Evolutionary conservation across 495 filamentous ascomycete genomes (phyloP), one percentile per base, ranked within the genome.

Genomic region (Penicillium daleae): DNA sequence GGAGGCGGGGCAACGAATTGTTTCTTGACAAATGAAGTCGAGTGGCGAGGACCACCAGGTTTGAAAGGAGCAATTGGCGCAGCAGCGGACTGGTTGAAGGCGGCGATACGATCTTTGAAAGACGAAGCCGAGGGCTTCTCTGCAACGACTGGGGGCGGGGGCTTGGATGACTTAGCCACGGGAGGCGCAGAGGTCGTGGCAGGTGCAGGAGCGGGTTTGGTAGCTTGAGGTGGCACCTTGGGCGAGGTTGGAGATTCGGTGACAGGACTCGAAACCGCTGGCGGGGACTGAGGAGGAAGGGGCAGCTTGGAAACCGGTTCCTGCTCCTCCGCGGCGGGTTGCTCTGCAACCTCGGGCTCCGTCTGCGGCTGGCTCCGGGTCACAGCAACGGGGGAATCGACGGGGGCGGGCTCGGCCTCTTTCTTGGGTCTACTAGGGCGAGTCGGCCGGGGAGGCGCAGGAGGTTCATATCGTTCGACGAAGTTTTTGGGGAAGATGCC

Each of bases 401-500:
- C 72, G 44, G 77, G 61, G 35, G 74, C 77, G 31, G 79, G 74
- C 52, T 81, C 80, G 40, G 80, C 61, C 62, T 96, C 92, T 74
- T 87, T 93, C 81, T 90, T 97, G 53, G 86, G 82, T 46, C 91
- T 88, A 22, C 78, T 79, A 4, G 82, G 78, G 60, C 95, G 86
- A 19, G 86, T 80, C 48, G 95, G 95, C 44, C 95, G 87, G 33
- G 93, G 92, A 58, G 95, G 95, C 61, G 92, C 89, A 62, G 89
- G 90, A 26, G 96, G 95, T 65, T 97, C 92, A 73, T 91, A 96
- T 72, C 89, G 88, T 75, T 99, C 94, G 56, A 99, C 96, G 67
- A 99, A 99, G 78, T 98, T 99, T 70, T 87, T 89, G 15, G 95
- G 95, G 78, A 99, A 99, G 59, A 99, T 90, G 35, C 95, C 95